Base-by-base conservation (phyloP, 495 filamentous ascomycete genomes). In the Penicillium dipodomyicola region DNA sequence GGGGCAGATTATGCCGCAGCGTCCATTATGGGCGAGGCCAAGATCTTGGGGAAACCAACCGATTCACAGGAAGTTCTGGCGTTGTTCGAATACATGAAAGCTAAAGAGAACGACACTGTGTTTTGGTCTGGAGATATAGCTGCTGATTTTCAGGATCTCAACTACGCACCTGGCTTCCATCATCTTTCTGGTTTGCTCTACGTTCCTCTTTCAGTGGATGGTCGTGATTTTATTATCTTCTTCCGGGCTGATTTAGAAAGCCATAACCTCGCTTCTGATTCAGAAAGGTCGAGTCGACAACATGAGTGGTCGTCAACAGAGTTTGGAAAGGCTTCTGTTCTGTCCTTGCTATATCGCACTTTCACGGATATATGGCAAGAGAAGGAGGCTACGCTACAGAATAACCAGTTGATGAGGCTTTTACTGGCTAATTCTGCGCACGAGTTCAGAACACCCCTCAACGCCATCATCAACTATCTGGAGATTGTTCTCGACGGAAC, bases 391-490 rank as follows among this genome's bases (percentile, higher is more conserved):
- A 86, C 87, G 7, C 70, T 94, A 62, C 86, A 93, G 63, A 92
- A 77, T 64, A 92, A 87, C 54, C 83, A 91, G 48, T 73, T 96
- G 20, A 93, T 89, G 32, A 76, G 81, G 49, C 72, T 96, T 15
- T 65, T 96, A 6, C 77, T 96, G 1, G 88, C 92, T 5, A 96
- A 96, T 65, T 92, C 90, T 1, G 92, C 91, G 0, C 91, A 96
- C 63, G 91, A 96, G 72, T 89, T 96, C 23, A 85, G 92, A 39
- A 96, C 92, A 1, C 91, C 91, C 1, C 74, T 96, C 4, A 96
- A 96, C 65, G 92, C 92, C 20, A 94, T 96, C 58, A 95, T 96
- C 69, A 96, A 96, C 60, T 96, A 92, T 60, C 77, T 96, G 7
- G 91, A 96, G 59, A 96, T 96, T 61, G 92, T 89, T 0, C 76